Conservation (phyloP, 1,284 basidiomycete species). For the Ustilago nuda region DNA sequence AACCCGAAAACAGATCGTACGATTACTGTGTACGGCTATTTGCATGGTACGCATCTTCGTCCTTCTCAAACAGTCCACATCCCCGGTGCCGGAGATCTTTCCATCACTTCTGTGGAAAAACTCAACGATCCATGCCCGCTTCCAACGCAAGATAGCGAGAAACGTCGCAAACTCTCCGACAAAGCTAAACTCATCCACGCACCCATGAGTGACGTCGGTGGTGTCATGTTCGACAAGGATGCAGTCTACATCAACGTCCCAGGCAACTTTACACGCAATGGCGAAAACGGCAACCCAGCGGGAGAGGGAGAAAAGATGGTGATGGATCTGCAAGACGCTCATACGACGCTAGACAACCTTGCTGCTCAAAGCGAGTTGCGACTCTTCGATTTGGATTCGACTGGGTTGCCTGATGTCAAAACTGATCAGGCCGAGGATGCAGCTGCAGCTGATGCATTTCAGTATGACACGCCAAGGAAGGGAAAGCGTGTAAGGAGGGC, state of each 20-base stretch:
- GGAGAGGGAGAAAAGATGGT: slow-evolving; percentile 97
- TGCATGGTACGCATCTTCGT: slow-evolving; percentile 74
- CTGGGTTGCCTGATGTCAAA: slow-evolving; percentile 30
- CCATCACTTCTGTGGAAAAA: slow-evolving; percentile 79
- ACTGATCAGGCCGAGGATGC: slow-evolving; percentile 7
- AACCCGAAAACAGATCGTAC: slow-evolving; percentile 90
- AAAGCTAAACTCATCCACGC: slow-evolving; percentile 96
- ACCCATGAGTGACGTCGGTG: slow-evolving; percentile 98
- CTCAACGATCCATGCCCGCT: slow-evolving; percentile 94
- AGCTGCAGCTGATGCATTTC: slow-evolving; percentile 11
- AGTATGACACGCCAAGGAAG: slow-evolving; percentile 12
- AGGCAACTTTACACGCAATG: slow-evolving; percentile 81
- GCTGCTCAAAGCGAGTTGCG: slow-evolving; percentile 84
- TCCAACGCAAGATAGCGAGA: slow-evolving; percentile 91
- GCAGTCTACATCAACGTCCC: slow-evolving; percentile 98
- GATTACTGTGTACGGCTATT: slow-evolving; percentile 93
- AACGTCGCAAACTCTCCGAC: slow-evolving; percentile 90
- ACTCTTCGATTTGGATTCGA: slow-evolving; percentile 82
- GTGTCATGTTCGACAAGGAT: slow-evolving; percentile 97
- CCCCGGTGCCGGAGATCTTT: slow-evolving; percentile 88
- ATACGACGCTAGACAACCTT: slow-evolving; percentile 83
- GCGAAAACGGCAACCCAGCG: slow-evolving; percentile 72
- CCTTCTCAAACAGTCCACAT: slow-evolving; percentile 87
- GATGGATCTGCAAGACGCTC: slow-evolving; percentile 90
- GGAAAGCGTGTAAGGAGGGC: slow-evolving; percentile 55